These are phyloP conservation scores for Andrographis paniculata DNA, from an alignment of 305 asterid species.

Conservation along the genomic window DNA sequence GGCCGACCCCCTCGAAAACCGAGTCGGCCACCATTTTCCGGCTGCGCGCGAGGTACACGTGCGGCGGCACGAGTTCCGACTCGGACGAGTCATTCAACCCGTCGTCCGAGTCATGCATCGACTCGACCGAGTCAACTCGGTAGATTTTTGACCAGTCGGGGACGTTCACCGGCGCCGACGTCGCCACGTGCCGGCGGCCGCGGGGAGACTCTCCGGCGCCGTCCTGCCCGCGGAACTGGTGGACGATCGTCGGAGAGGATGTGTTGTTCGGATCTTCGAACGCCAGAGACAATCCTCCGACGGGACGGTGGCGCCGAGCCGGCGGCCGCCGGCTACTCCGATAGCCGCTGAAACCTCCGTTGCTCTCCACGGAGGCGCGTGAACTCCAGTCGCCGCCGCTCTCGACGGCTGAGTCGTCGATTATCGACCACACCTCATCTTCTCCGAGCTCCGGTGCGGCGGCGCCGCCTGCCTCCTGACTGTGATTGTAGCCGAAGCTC, in stretches of 20 bases:
- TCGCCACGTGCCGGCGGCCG: slow-evolving; percentile 44
- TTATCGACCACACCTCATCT: slow-evolving; percentile 57
- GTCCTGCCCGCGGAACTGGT: slow-evolving; percentile 42
- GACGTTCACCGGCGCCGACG: slow-evolving; percentile 41
- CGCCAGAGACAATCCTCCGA: slow-evolving; percentile 38
- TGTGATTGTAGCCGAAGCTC: slow-evolving; percentile 28
- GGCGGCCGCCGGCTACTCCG: slow-evolving; percentile 20
- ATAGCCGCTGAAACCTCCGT: slow-evolving; percentile 21
- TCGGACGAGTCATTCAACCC: slow-evolving; percentile 20
- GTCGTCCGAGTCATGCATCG: slow-evolving; percentile 36
- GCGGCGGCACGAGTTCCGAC: slow-evolving; percentile 57
- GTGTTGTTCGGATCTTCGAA: slow-evolving; percentile 32
- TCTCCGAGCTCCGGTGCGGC: slow-evolving; percentile 41
- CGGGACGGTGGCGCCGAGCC: slow-evolving; percentile 20
- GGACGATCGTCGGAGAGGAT: slow-evolving; percentile 36
- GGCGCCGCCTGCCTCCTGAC: slow-evolving; percentile 22
- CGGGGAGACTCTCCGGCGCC: slow-evolving; percentile 25
- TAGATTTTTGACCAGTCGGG: slow-evolving; percentile 48
- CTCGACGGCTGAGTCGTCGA: slow-evolving; percentile 24
- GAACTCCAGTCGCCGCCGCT: slow-evolving; percentile 33
- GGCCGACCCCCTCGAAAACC: slow-evolving; percentile 61
- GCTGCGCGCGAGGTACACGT: slow-evolving; percentile 57
- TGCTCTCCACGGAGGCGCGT: slow-evolving; percentile 33
- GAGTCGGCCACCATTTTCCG: slow-evolving; percentile 37
- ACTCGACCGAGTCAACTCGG: slow-evolving; percentile 54